Conservation (phyloP, 2,329 filamentous ascomycete species). For the Aspergillus sojae region DNA sequence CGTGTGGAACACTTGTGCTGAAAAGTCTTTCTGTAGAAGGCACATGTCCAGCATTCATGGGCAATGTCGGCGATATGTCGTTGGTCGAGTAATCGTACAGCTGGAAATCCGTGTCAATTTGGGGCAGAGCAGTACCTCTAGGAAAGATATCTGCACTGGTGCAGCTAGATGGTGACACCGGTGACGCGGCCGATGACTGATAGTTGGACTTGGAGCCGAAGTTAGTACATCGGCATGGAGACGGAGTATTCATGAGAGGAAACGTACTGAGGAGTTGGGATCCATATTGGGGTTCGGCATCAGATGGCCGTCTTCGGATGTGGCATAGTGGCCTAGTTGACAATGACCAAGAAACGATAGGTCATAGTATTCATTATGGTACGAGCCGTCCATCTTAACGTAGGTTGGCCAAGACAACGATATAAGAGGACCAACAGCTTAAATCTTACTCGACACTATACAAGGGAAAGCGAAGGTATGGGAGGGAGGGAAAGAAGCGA, state of each 20-base stretch:
- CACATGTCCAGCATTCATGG: neutral
- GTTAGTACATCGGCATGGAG: neutral
- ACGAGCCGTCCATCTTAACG: neutral
- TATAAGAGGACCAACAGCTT: neutral
- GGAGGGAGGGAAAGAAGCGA: neutral
- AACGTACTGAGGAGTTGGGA: neutral
- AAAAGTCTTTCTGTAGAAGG: neutral
- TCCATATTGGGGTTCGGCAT: neutral
- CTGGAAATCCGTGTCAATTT: neutral
- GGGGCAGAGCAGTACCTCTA: neutral
- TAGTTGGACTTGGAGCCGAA: neutral
- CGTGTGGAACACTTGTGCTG: neutral
- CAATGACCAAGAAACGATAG: neutral
- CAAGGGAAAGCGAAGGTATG: neutral
- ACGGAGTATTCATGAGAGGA: neutral
- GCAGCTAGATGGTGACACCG: constrained; percentile 5
- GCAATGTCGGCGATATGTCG: neutral
- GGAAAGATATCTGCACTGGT: neutral
- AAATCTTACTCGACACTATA: neutral
- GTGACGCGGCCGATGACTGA: constrained; percentile 1
- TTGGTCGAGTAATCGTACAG: neutral
- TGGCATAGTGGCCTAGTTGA: neutral
- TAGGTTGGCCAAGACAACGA: neutral
- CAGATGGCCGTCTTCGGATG: neutral
- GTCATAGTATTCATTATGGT: neutral